phyloP scores from a whole-genome alignment of 2,329 filamentous ascomycete species.

The Sporothrix schenckii region DNA sequence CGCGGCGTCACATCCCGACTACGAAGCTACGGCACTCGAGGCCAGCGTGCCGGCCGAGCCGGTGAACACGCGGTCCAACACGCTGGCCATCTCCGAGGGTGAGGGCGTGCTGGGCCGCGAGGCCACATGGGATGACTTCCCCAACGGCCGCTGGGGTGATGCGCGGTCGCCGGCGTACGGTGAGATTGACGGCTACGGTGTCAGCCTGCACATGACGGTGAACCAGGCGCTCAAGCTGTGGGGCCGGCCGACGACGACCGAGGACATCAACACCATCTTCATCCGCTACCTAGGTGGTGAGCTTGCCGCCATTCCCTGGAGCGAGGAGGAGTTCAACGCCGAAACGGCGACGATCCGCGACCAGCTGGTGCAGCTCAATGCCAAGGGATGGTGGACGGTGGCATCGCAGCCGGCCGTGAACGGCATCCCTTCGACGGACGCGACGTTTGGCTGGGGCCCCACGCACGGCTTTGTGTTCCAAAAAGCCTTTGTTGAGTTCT shows the following conservation, averaged over 20 bases:
- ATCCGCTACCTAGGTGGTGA: conserved; percentile 77
- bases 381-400: conserved; percentile 90
- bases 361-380: conserved; percentile 75
- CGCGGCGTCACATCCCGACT: conserved; percentile 61
- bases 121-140: conserved; percentile 98
- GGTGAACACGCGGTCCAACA: conserved; percentile 78
- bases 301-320: conserved; percentile 86
- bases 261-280: conserved; percentile 81
- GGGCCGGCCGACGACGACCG: conserved; percentile 70
- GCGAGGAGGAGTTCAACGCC: conserved; percentile 80
- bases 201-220: conserved; percentile 90
- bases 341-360: conserved; percentile 82
- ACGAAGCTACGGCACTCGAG: conserved; percentile 74
- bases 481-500: conserved; percentile 97
- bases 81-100: conserved; percentile 90
- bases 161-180: conserved; percentile 95
- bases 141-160: conserved; percentile 98
- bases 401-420: conserved; percentile 95
- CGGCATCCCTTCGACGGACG: conserved; percentile 73
- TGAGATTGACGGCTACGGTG: conserved; percentile 91
- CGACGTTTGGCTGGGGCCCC: conserved; percentile 91
- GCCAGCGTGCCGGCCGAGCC: conserved; percentile 74
- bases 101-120: conserved; percentile 86
- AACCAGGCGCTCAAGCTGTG: conserved; percentile 80
- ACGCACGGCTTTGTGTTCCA: conserved; percentile 94